Evolutionary conservation across 345 rosid species (phyloP), one percentile per base, ranked within the genome.

Genomic region (Dipteronia sinensis): DNA sequence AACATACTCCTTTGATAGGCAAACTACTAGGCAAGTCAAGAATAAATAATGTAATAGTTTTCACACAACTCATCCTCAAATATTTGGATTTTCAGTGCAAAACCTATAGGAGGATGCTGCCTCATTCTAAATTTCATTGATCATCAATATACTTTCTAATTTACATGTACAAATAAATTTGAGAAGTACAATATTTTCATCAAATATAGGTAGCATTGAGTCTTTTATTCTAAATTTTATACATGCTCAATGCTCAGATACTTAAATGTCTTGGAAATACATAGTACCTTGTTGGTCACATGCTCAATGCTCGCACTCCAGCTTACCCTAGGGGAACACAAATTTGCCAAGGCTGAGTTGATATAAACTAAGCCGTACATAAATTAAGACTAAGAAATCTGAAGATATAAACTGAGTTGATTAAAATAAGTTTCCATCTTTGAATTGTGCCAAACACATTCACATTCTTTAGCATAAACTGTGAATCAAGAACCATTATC

Each of bases 221-320:
- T 19, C 6, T 23, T 27, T 17, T n/a, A 46, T 64, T 64, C 17
- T 6, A n/a, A 0, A 42, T 3, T 6, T 72, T 10, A 19, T 19
- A 1, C 7, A 15, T 8, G 22, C 25, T 6, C 13, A 6, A 22
- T 29, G 22, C 25, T 6, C 13, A 6, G 38, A 29, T 31, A 46
- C n/a, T 49, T 51, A 8, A 65, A 65, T 15, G 29, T 27, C 15
- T 72, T 25, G 69, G 22, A 82, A 78, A 65, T 73, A 63, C 15
- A 83, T 78, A 62, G 85, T 74, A 77, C 98, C 97, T 67, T 84
- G 95, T n/a, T 94, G 79, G 83, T 96, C 99, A 76, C 98, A 96
- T 61, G 81, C 82, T 15, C 86, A 90, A 72, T 91, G 90, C 88
- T 96, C 97, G 44, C 98, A 92, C 6, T 94, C 99, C n/a, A n/a